phyloP scores from a whole-genome alignment of 371 early-diverging fungal genomes.

The Lichtheimia ramosa region DNA sequence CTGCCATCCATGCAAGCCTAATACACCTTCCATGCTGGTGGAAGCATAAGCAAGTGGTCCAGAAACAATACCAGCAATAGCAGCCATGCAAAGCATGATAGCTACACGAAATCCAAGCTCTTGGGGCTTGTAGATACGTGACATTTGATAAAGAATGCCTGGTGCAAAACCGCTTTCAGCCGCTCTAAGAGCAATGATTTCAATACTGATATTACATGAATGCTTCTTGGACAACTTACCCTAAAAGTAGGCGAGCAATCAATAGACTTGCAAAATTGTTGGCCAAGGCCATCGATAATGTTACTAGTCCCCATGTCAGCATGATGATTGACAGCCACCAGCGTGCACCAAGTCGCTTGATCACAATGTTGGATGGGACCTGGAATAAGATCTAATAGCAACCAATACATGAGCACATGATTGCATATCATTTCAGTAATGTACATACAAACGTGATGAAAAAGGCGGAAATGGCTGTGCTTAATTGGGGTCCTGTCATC shows the following conservation, averaged over 20 bases:
- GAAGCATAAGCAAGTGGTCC: constrained; percentile 26
- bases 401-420: neutral
- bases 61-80: constrained; percentile 18
- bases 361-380: constrained; percentile 42
- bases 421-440: neutral
- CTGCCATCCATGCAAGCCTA: constrained; percentile 40
- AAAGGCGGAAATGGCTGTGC: constrained; percentile 32
- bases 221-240: constrained; percentile 10
- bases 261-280: constrained; percentile 29
- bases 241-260: constrained; percentile 19
- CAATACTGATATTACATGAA: neutral
- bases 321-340: constrained; percentile 46
- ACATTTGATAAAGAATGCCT: constrained; percentile 25
- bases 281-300: constrained; percentile 21
- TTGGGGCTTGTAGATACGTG: constrained; percentile 27
- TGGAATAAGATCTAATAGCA: constrained; percentile 38
- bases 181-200: constrained; percentile 5
- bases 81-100: constrained; percentile 15
- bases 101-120: constrained; percentile 23
- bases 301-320: constrained; percentile 37
- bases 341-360: constrained; percentile 33
- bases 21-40: constrained; percentile 26
- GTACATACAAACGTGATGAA: constrained; percentile 39
- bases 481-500: constrained; percentile 23
- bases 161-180: constrained; percentile 27